Evolutionary conservation across 495 filamentous ascomycete genomes (phyloP), one percentile per base, ranked within the genome.

Genomic region (Daldinia caldariorum): DNA sequence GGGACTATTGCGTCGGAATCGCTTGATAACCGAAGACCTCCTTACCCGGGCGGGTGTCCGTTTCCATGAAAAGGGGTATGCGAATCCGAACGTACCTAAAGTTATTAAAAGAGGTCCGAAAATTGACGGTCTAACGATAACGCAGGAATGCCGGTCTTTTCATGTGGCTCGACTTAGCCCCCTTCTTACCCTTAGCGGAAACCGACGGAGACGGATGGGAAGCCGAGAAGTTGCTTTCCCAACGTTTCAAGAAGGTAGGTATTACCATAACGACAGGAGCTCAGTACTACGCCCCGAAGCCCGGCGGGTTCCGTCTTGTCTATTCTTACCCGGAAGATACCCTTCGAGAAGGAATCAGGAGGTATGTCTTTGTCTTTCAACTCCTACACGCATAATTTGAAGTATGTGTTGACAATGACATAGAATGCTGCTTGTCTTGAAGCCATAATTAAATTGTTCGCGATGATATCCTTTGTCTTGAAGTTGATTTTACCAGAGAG

Each of bases 121-220:
- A 47, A 47, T 47, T 9, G 43, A 12, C 45, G 3, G 5, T 41
- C 61, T 67, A 55, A 54, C 43, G 32, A 43, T 14, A 12, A 10
- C 79, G 49, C 59, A 79, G 59, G 67, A 85, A 87, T 75, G 87
- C 86, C 6, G 88, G 80, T 0, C 83, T 90, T 58, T 90, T 90
- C 70, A 68, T 90, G 8, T 89, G 88, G 88, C 71, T 86, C 2
- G 80, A 90, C 76, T 73, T 90, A 32, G 75, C 39, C 71, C 49
- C 79, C 67, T 73, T 68, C 65, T 13, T 78, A 66, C 51, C 70
- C 5, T 6, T 64, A 4, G 50, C 43, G 45, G 72, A 74, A 14
- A 61, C 63, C 5, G 43, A 65, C n/a, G 73, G 71, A 2, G 69
- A 74, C 38, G 71, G 62, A 0, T 76, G 75, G 75, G 68, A 60